A percentile compares a stretch with the other conserved stretches of the same genome.
Conservation (phyloP, 371 early-diverging fungal species). For the Basidiobolus meristosporus region DNA sequence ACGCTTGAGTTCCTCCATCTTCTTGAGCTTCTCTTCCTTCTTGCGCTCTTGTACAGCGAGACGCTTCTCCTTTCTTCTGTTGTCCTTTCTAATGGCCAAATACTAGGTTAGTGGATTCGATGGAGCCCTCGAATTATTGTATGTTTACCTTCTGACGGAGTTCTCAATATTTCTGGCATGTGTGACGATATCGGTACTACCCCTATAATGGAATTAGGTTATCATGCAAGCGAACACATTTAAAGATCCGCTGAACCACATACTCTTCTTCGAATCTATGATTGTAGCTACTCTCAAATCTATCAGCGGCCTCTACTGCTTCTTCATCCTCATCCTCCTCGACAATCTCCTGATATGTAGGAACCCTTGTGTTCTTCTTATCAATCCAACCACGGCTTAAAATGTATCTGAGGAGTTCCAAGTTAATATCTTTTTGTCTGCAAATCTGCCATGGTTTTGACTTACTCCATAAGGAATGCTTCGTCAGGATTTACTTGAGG, state of each 20-base stretch:
- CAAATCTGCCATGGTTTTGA: background rate
- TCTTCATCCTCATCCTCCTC: slow-evolving; percentile 44
- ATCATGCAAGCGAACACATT: background rate
- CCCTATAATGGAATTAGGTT: slow-evolving; percentile 2
- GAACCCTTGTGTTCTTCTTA: slow-evolving; percentile 27
- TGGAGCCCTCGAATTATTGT: background rate
- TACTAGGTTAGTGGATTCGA: slow-evolving; percentile 12
- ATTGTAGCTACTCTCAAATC: slow-evolving; percentile 80
- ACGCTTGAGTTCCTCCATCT: slow-evolving; percentile 69
- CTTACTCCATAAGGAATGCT: slow-evolving; percentile 73
- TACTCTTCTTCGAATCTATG: slow-evolving; percentile 85
- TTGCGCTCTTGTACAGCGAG: slow-evolving; percentile 61
- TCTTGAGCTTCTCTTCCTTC: slow-evolving; percentile 33
- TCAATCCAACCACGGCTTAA: slow-evolving; percentile 90
- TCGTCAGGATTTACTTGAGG: slow-evolving; percentile 39
- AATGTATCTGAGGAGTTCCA: slow-evolving; percentile 28
- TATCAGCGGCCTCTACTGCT: slow-evolving; percentile 50
- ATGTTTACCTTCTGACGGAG: slow-evolving; percentile 21
- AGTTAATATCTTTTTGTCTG: background rate
- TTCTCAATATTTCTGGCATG: slow-evolving; percentile 61
- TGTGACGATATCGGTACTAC: slow-evolving; percentile 3
- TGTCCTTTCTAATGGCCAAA: slow-evolving; percentile 56
- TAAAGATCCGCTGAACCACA: slow-evolving; percentile 3
- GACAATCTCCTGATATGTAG: slow-evolving; percentile 42
- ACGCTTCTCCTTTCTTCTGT: slow-evolving; percentile 43